Evolutionary conservation across 441 rosid genomes (phyloP), one percentile per base, ranked within the genome.

Genomic region (Pelargonium citronellum): DNA sequence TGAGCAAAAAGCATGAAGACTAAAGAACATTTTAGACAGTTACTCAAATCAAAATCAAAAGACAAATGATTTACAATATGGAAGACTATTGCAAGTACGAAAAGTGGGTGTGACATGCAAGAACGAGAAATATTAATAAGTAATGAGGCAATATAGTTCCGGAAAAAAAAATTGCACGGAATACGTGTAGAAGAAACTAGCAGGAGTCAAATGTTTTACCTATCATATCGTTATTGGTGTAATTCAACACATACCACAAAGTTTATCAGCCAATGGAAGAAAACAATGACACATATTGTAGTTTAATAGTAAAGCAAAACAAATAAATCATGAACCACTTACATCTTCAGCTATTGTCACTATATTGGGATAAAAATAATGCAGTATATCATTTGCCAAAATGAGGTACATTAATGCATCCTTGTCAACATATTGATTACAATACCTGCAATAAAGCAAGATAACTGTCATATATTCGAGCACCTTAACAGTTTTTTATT

Each of bases 321-420:
- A 49, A 15, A 49, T 49, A 13, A 22, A 60, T 60, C 51, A 44
- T 61, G n/a, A 55, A 73, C 55, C 60, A 80, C 96, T 84, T 84
- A 91, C 99, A 84, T 91, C 99, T 82, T 94, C 99, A 58, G 96
- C 97, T 76, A 94, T 91, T 37, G 97, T 91, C 78, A 94, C 81
- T 77, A 94, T 82, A 79, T 91, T 83, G 66, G 99, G 97, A 85
- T 91, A 94, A 79, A 84, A 86, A 79, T 61, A 65, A 74, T 91
- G 99, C 72, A 94, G 77, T 57, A 94, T 83, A 84, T 94, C 99
- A 87, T 94, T 94, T 61, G 94, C 99, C 81, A 94, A 82, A 70
- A 89, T 84, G 80, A 94, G 96, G 83, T 89, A 94, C 75, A 87
- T 74, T 68, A 91, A 73, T 55, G 99, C 99, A 83, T 94, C 99